Evolutionary conservation across 805 yeast species (phyloP), one percentile per base, ranked within the genome.

Genomic region (Metschnikowia matae): DNA sequence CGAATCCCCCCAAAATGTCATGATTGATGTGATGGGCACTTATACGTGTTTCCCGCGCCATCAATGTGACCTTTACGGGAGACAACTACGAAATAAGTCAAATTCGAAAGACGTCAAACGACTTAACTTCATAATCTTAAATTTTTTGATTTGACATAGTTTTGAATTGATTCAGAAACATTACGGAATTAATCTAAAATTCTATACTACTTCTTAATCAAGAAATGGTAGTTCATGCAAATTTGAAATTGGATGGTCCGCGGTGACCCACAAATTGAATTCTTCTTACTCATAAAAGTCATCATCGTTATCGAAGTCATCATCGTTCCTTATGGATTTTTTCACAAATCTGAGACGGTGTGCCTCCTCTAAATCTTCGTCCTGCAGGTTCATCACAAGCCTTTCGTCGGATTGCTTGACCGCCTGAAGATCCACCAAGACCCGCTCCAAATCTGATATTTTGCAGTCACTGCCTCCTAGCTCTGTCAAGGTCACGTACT

Each of bases 381-480:
- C 86, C 17, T 67, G 69, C 54, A 78, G 79, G 62, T 86, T 85
- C 40, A 78, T 77, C 3, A 72, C 57, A 48, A 92, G 70, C 54
- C 98, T 74, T 47, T 78, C 77, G 64, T 92, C 98, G 13, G 75
- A 70, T 41, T 76, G 80, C 50, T 78, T 74, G 2, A 91, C 81
- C 0, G 91, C 88, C 2, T 81, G 83, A 5, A 82, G 68, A 44
- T 77, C 80, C 40, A 89, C 87, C 60, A 92, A 67, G 14, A 88
- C 78, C 44, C 72, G 73, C 67, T 91, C 97, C 40, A 94, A 60
- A 65, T 94, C 98, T 40, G 69, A 68, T 26, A 82, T 40, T 14
- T 70, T 79, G 2, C 96, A 82, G 43, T 85, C 82, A 63, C 85
- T 86, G 2, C 99, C 99, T 8, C 96, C 96, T 42, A 94, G 64